Conservation (phyloP, 331 rosid genomes). For the Quercus tomentella region DNA sequence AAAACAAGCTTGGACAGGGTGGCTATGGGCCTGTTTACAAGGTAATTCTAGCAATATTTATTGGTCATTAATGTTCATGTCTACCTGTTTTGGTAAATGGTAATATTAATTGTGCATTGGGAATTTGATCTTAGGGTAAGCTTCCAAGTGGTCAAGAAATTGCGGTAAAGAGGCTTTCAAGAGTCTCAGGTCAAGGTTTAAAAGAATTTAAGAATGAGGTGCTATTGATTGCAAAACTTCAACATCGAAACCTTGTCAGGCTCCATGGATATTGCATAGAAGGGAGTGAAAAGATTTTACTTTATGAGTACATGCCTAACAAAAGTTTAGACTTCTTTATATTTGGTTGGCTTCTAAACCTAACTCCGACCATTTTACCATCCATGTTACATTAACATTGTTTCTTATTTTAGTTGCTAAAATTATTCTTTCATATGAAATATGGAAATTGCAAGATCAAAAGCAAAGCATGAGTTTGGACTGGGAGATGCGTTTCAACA, state of each 20-base stretch:
- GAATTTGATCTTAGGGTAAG: slow-evolving; percentile 10
- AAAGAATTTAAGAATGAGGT: slow-evolving; percentile 27
- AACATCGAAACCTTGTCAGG: slow-evolving; percentile 20
- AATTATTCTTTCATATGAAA: not conserved
- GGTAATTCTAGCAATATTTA: too few relatives aligned
- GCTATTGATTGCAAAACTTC: not conserved
- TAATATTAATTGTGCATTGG: not conserved
- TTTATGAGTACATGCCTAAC: slow-evolving; percentile 14
- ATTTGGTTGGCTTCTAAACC: too few relatives aligned
- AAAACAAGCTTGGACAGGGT: too few relatives aligned
- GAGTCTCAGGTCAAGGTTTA: slow-evolving; percentile 27
- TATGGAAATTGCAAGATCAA: slow-evolving; percentile 24
- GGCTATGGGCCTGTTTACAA: too few relatives aligned
- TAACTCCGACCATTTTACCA: too few relatives aligned
- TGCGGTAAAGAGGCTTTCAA: too few relatives aligned
- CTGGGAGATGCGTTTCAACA: too few relatives aligned
- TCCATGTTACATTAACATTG: slow-evolving; percentile 29
- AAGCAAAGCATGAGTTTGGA: not conserved
- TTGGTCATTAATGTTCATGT: too few relatives aligned
- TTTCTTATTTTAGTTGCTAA: slow-evolving; percentile 21
- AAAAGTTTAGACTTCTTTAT: too few relatives aligned
- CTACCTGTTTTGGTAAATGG: too few relatives aligned
- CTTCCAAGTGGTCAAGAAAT: slow-evolving; percentile 26
- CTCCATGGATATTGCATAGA: slow-evolving; percentile 24
- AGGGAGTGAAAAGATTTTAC: slow-evolving; percentile 24